Conservation (phyloP, 768 basidiomycete species). For the Auricularia cornea region DNA sequence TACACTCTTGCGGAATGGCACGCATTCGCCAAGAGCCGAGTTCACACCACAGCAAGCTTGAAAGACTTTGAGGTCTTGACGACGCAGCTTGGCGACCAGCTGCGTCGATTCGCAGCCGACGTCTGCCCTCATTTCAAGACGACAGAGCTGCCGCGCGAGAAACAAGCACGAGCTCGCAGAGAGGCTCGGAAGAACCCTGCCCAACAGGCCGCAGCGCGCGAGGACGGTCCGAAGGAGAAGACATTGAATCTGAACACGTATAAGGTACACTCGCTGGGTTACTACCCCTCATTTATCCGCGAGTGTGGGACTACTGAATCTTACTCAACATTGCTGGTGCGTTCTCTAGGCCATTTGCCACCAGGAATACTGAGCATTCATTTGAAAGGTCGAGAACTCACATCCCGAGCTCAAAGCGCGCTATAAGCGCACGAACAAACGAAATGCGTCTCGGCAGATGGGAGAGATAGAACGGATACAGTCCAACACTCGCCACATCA, state of each 20-base stretch:
- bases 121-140: constrained; percentile 23
- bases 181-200: neutral
- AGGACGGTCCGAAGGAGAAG: neutral
- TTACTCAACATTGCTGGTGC: constrained; percentile 2
- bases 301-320: constrained; percentile 3
- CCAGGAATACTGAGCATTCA: neutral
- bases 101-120: constrained; percentile 24
- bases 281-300: neutral
- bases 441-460: neutral
- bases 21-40: constrained; percentile 28
- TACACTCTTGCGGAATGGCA: constrained; percentile 31
- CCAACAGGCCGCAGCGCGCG: neutral
- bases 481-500: neutral
- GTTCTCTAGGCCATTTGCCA: neutral
- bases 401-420: neutral
- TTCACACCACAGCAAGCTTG: constrained; percentile 30
- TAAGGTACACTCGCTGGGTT: constrained; percentile 3
- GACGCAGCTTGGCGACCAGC: constrained; percentile 17
- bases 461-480: neutral
- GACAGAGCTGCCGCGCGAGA: constrained; percentile 31
- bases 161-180: constrained; percentile 18
- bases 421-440: neutral
- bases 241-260: constrained; percentile 15
- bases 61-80: constrained; percentile 13
- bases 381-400: neutral